Base-by-base conservation (phyloP, 116 monocot species). In the Trichopus zeylanicus region DNA sequence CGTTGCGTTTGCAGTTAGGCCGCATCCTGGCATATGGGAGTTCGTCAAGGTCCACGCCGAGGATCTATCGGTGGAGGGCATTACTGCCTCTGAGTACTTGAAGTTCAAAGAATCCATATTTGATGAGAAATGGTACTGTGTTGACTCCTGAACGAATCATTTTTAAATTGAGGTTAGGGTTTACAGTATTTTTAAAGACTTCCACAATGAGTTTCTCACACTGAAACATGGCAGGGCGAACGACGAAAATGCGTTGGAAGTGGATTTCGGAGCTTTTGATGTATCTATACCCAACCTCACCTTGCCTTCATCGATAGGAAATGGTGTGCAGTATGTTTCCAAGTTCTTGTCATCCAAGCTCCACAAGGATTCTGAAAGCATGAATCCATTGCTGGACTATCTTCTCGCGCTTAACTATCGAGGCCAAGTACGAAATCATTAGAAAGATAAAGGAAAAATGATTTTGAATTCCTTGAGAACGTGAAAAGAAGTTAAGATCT, bases 1-100 rank as follows among this genome's bases (percentile, higher is more conserved):
- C 31, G 69, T 94, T 1, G 86, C 81, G 15, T 81, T 94, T 48
- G 89, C 89, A 0, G 86, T 89, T 21, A 69, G 94, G 61, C 75
- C 78, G 4, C 63, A 86, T 51, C 94, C 94, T 6, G 94, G 94
- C 48, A 78, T 94, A 26, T 94, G 94, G 94, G 94, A 94, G 70
- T 83, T 65, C 48, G 78, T 94, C 59, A 94, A 83, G 71, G 83
- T 86, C 27, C 70, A 89, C 25, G 64, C 94, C 3, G 71, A 70
- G 0, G 78, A 89, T 72, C 73, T 94, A 29, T 19, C 63, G 5
- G 89, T 86, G 0, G 73, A 94, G 1, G 83, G 71, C 6, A 89
- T 89, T 54, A 74, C 86, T 1, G 31, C 78, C 26, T 52, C 73
- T 0, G 89, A 94, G 1, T 94, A 83, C 65, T 56, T 94, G 28